A percentile compares a stretch with the other conserved stretches of the same genome.
Conservation (phyloP, 768 basidiomycete species). For the Gyrodon lividus region DNA sequence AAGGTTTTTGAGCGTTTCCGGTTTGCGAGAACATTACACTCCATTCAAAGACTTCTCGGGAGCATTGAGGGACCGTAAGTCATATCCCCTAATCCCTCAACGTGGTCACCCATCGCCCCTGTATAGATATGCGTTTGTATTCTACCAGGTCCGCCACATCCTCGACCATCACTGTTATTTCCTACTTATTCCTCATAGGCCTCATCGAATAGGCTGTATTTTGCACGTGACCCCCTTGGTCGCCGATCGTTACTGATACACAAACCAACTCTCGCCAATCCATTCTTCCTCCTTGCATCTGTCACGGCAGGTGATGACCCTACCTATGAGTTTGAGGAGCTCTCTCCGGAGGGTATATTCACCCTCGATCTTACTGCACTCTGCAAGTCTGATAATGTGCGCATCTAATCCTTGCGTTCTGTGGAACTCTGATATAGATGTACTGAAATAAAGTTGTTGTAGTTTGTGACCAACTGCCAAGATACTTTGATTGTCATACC, state of each 20-base stretch:
- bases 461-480: slow-evolving; percentile 25
- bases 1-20: slow-evolving; percentile 42
- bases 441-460: neutral
- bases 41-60: slow-evolving; percentile 53
- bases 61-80: slow-evolving; percentile 81
- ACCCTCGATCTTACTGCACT: slow-evolving; percentile 45
- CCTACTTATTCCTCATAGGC: slow-evolving; percentile 34
- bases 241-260: slow-evolving; percentile 82
- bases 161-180: neutral
- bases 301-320: slow-evolving; percentile 52
- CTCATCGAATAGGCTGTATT: slow-evolving; percentile 52
- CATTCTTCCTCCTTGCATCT: slow-evolving; percentile 64
- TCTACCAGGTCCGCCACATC: slow-evolving; percentile 60
- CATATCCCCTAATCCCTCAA: neutral
- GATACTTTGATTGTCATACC: slow-evolving; percentile 19
- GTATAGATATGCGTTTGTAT: slow-evolving; percentile 75
- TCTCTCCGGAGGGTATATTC: slow-evolving; percentile 58
- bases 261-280: slow-evolving; percentile 44
- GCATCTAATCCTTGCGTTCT: neutral
- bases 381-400: slow-evolving; percentile 24
- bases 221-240: slow-evolving; percentile 81
- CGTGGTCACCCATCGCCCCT: slow-evolving; percentile 1
- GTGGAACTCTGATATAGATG: slow-evolving; percentile 1
- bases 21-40: slow-evolving; percentile 26
- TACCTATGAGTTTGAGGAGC: slow-evolving; percentile 56